These are phyloP conservation scores for Spizellomyces sp. DNA, from an alignment of 192 early-diverging fungal genomes.

Conservation along the genomic window DNA sequence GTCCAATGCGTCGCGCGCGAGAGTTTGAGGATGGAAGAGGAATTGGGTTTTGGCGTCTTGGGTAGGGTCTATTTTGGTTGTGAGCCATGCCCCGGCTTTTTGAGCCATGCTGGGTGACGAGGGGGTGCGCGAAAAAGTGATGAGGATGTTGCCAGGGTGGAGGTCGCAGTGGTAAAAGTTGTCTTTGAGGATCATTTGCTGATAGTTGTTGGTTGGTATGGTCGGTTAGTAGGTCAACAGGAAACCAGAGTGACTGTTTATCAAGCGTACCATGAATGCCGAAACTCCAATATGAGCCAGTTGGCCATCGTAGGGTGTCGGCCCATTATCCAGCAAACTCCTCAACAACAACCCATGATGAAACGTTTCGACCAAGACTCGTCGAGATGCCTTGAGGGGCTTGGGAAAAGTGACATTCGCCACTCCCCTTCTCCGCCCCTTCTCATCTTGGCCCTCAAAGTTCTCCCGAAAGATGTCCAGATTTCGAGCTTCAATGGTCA, in stretches of 20 bases:
- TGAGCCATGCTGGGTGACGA: conserved; percentile 4
- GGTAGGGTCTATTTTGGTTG: conserved; percentile 16
- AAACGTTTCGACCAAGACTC: conserved; percentile 85
- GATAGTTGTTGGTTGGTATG: conserved; percentile 17
- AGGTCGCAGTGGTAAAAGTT: conserved; percentile 95
- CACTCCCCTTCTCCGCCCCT: conserved; percentile 23
- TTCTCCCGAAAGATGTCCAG: conserved; percentile 51
- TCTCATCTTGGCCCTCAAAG: conserved; percentile 18
- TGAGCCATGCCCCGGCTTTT: conserved; percentile 13
- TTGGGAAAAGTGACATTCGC: conserved; percentile 63
- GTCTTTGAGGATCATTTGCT: conserved; percentile 90
- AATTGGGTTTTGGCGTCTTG: not conserved
- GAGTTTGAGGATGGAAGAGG: not conserved
- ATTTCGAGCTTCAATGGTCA: conserved; percentile 77
- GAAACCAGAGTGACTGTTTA: conserved; percentile 13
- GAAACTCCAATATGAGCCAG: conserved; percentile 80
- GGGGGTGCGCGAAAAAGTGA: conserved; percentile 67
- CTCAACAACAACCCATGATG: conserved; percentile 74
- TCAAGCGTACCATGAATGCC: conserved; percentile 60
- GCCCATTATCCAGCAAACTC: conserved; percentile 66
- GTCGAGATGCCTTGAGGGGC: conserved; percentile 52
- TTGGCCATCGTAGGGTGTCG: conserved; percentile 68
- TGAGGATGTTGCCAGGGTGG: conserved; percentile 91
- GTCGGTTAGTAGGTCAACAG: conserved; percentile 1
- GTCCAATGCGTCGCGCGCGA: conserved; percentile 18